A percentile compares a stretch with the other conserved stretches of the same genome.
phyloP scores from a whole-genome alignment of 129 eudicot genomes.

The Lactuca sativa region DNA sequence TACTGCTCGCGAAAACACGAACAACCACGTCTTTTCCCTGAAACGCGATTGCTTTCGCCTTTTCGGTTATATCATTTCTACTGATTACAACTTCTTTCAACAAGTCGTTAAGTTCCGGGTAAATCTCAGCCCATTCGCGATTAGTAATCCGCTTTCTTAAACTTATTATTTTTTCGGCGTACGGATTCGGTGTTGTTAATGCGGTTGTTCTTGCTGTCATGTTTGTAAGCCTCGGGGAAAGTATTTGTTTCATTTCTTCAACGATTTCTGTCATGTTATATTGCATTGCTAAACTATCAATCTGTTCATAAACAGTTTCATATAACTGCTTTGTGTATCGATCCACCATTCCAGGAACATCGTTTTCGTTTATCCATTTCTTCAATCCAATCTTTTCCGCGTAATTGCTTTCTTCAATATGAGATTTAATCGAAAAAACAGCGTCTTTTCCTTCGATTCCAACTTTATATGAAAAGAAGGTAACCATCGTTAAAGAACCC shows the following conservation, averaged over 20 bases:
- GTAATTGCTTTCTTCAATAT: slow-evolving; percentile 80
- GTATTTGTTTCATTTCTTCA: slow-evolving; percentile 42
- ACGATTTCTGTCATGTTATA: slow-evolving; percentile 90
- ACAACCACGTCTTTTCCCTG: slow-evolving; percentile 85
- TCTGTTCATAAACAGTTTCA: slow-evolving; percentile 73
- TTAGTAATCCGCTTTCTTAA: slow-evolving; percentile 56
- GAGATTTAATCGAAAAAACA: slow-evolving; percentile 65
- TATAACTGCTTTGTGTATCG: slow-evolving; percentile 63
- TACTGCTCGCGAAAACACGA: slow-evolving; percentile 61
- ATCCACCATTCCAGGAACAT: slow-evolving; percentile 90
- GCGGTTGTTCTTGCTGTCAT: slow-evolving; percentile 44
- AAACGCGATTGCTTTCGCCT: slow-evolving; percentile 71
- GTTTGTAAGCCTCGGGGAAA: slow-evolving; percentile 44
- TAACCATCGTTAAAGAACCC: slow-evolving; percentile 55
- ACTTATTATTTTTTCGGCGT: slow-evolving; percentile 63
- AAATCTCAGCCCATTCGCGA: slow-evolving; percentile 78
- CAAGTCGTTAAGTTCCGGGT: slow-evolving; percentile 59
- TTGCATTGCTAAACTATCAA: slow-evolving; percentile 81
- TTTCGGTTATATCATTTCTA: slow-evolving; percentile 68
- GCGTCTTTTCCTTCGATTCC: slow-evolving; percentile 91
- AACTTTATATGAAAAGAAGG: slow-evolving; percentile 82
- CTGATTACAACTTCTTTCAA: slow-evolving; percentile 56
- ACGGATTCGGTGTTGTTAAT: slow-evolving; percentile 57
- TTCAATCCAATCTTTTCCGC: slow-evolving; percentile 88
- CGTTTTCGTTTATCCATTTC: slow-evolving; percentile 89